Evolutionary conservation across 2,329 filamentous ascomycete species (phyloP), one percentile per base, ranked within the genome.

Genomic region (Colletotrichum echinochloae): DNA sequence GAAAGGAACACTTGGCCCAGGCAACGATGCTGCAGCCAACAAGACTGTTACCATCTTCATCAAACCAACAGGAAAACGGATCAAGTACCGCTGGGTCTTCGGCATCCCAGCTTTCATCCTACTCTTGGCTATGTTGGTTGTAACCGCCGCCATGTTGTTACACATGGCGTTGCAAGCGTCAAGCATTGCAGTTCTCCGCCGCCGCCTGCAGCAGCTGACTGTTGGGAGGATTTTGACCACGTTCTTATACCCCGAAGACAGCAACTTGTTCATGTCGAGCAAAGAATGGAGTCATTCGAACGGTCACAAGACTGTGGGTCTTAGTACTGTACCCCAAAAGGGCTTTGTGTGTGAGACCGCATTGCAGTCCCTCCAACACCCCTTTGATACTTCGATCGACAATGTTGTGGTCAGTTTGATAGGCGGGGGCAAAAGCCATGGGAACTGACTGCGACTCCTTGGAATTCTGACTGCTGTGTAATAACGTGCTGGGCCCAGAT

Each of bases 1-100:
- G 2, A 79, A 73, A 48, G 72, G 74, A 0, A 65, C 73, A 30
- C 61, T 73, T 11, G 72, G 72, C 3, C 49, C 64, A 30, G 55
- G 59, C 48, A 76, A 77, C 41, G 28, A 60, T 1, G 72, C 69
- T 2, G 52, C 46, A 2, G 26, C 55, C 2, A 73, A 74, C 9
- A 28, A 65, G 6, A 11, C 41, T 1, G 57, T 48, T 5, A 30
- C 48, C 30, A 60, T 79, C 7, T 72, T 73, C 2, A 74, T 82
- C 41, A 77, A 71, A 0, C 69, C 77, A 3, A 79, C 75, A 54
- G 73, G 74, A 3, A 74, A 71, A 7, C 73, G 72, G 3, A 78
- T 83, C 48, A 74, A 73, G 41, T 83, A 82, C 70, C 70, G 77
- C 23, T 65, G 75, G 9, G 66, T 65, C 4, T 83, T 78, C 67